These are phyloP conservation scores for Daldinia caldariorum DNA, from an alignment of 495 filamentous ascomycete genomes.

Conservation along the genomic window DNA sequence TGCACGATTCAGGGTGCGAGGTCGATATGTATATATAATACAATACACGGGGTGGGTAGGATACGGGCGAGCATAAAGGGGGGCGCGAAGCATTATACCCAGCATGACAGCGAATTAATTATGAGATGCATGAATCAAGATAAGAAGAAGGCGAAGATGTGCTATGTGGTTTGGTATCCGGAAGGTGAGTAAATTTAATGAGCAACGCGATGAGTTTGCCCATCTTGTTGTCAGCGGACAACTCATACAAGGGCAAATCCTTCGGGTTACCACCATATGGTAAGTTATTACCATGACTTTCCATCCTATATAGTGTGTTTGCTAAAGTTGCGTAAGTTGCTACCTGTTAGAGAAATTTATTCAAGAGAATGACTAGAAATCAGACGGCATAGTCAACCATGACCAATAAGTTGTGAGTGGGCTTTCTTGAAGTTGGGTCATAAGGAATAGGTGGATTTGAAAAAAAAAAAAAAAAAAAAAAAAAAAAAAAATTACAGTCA, in stretches of 20 bases:
- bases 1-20: background rate
- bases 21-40: background rate
- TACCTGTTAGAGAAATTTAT: background rate
- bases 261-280: background rate
- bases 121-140: background rate
- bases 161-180: background rate
- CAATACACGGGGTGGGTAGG: background rate
- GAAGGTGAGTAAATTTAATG: background rate
- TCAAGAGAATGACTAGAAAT: background rate
- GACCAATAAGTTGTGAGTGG: background rate
- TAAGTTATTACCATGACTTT: background rate
- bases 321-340: conserved; percentile 2
- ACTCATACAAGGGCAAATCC: background rate
- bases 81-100: conserved; percentile 4
- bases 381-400: background rate
- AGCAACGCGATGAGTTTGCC: background rate
- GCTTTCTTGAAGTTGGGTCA: background rate
- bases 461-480: too few species aligned
- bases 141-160: background rate
- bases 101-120: conserved; percentile 1
- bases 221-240: background rate
- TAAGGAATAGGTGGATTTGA: background rate
- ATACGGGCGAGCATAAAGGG: conserved; percentile 7
- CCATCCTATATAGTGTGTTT: conserved; percentile 14
- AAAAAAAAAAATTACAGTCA: background rate